phyloP scores from a whole-genome alignment of 805 yeast species.

The Wickerhamomyces subpelliculosus region DNA sequence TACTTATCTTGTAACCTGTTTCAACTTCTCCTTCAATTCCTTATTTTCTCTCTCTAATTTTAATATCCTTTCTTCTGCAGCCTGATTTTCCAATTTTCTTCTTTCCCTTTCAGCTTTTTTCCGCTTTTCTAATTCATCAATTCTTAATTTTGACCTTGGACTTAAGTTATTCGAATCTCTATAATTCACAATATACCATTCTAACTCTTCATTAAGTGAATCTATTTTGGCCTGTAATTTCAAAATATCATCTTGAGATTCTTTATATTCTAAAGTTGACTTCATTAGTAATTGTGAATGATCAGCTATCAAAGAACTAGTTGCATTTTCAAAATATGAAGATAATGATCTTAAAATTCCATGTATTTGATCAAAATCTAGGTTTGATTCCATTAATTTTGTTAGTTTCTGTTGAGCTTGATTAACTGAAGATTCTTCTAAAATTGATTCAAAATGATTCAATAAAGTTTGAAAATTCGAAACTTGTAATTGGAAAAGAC shows the following conservation, averaged over 20 bases:
- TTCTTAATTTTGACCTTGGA: slow-evolving; percentile 40
- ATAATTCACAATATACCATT: slow-evolving; percentile 12
- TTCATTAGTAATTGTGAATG: slow-evolving; percentile 32
- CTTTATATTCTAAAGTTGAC: neutral
- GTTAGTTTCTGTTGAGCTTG: slow-evolving; percentile 50
- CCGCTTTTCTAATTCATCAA: slow-evolving; percentile 54
- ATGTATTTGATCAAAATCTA: slow-evolving; percentile 22
- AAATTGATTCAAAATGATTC: slow-evolving; percentile 41
- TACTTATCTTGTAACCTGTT: neutral
- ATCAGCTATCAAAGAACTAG: slow-evolving; percentile 50
- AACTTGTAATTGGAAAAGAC: slow-evolving; percentile 34
- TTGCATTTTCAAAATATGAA: slow-evolving; percentile 53
- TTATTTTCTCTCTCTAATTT: slow-evolving; percentile 52
- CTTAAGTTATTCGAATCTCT: slow-evolving; percentile 8
- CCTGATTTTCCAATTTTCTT: slow-evolving; percentile 51
- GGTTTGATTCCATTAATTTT: slow-evolving; percentile 26
- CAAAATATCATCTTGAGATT: neutral
- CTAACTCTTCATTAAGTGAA: slow-evolving; percentile 7
- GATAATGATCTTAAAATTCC: slow-evolving; percentile 36
- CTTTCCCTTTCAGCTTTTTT: slow-evolving; percentile 72
- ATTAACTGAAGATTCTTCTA: slow-evolving; percentile 51
- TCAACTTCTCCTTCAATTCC: slow-evolving; percentile 26
- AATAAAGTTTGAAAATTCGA: slow-evolving; percentile 44
- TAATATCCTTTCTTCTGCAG: slow-evolving; percentile 42
- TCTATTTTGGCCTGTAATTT: slow-evolving; percentile 3